phyloP scores from a whole-genome alignment of 306 rosid genomes.

The Senna siamea region DNA sequence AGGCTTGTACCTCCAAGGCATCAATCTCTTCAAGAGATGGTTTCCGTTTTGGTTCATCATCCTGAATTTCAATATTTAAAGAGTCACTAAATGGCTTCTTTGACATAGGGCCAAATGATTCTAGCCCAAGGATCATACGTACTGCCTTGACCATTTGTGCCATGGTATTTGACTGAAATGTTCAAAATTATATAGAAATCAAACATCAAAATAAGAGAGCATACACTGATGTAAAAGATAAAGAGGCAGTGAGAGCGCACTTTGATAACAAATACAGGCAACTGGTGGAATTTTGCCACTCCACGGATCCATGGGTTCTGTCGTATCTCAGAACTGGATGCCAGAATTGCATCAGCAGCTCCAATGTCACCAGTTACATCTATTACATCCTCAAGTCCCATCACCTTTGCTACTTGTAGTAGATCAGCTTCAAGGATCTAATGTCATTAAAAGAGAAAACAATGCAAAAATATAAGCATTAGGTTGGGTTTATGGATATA shows the following conservation, averaged over 20 bases:
- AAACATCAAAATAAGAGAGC: constrained; percentile 31
- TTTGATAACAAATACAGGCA: constrained; percentile 93
- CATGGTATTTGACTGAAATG: constrained; percentile 87
- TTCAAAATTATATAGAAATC: constrained; percentile 23
- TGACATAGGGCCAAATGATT: constrained; percentile 53
- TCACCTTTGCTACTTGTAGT: constrained; percentile 82
- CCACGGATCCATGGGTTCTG: constrained; percentile 87
- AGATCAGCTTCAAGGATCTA: constrained; percentile 92
- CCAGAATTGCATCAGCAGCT: constrained; percentile 84
- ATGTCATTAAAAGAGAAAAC: constrained; percentile 37
- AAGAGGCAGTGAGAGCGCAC: constrained; percentile 45
- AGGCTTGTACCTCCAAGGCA: constrained; percentile 15
- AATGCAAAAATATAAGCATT: neutral
- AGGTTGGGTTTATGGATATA: constrained; percentile 6
- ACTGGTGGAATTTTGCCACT: constrained; percentile 86
- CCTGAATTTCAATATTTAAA: constrained; percentile 74
- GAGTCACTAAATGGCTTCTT: constrained; percentile 55
- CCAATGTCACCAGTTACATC: constrained; percentile 85
- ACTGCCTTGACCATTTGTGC: constrained; percentile 97
- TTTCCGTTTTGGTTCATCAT: constrained; percentile 80
- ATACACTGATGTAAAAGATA: constrained; percentile 15
- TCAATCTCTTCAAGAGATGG: constrained; percentile 25
- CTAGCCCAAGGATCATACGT: constrained; percentile 83
- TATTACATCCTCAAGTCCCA: constrained; percentile 86
- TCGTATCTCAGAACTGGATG: constrained; percentile 76